Conservation (phyloP, 2,329 filamentous ascomycete species). For the Colletotrichum liriopes region DNA sequence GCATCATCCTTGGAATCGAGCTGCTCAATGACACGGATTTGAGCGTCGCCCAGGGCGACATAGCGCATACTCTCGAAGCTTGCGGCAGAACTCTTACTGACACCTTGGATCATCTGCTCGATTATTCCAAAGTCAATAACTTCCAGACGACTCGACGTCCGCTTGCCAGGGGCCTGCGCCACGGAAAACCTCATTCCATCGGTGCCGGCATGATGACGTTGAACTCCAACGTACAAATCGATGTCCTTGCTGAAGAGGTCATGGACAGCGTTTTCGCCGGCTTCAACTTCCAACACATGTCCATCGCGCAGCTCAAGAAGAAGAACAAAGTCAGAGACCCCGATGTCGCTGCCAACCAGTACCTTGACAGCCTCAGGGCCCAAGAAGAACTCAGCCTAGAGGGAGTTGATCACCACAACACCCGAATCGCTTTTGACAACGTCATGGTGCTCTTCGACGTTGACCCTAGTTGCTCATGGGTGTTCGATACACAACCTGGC, state of each 20-base stretch:
- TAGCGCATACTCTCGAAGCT: constrained; percentile 65
- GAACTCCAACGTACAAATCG: constrained; percentile 53
- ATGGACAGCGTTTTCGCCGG: constrained; percentile 64
- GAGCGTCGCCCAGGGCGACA: constrained; percentile 61
- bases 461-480: constrained; percentile 60
- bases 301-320: not conserved
- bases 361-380: not conserved
- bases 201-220: constrained; percentile 45
- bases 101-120: constrained; percentile 68
- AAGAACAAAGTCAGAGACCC: not conserved
- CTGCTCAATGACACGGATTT: constrained; percentile 63
- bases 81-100: constrained; percentile 68
- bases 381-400: not conserved
- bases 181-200: constrained; percentile 40
- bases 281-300: constrained; percentile 55
- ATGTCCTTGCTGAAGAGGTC: constrained; percentile 62
- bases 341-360: not conserved
- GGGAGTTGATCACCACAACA: too few relatives aligned
- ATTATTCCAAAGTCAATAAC: constrained; percentile 70
- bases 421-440: not conserved
- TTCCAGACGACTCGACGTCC: constrained; percentile 37
- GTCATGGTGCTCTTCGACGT: constrained; percentile 65
- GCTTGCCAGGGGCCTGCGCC: constrained; percentile 59
- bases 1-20: constrained; percentile 69
- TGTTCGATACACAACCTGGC: constrained; percentile 66